Conservation (phyloP, 352 stramenopile species). For the Aphanomyces stellatus region DNA sequence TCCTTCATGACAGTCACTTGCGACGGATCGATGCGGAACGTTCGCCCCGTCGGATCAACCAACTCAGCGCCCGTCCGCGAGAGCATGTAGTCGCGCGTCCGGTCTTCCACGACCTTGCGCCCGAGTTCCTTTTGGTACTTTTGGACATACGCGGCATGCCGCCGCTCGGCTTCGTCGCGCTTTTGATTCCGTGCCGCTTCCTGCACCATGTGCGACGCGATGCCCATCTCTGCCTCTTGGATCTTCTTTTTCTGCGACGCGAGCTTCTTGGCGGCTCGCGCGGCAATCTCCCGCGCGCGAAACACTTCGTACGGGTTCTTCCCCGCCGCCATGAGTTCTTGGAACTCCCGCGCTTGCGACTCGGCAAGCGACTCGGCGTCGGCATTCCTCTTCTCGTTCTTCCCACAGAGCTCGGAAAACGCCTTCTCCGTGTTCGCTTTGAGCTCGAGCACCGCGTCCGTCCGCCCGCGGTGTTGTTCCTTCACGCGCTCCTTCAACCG, state of each 20-base stretch:
- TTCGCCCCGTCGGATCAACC: slow-evolving; percentile 50
- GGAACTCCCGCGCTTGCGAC: slow-evolving; percentile 33
- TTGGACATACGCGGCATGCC: slow-evolving; percentile 32
- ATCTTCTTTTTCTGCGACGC: slow-evolving; percentile 36
- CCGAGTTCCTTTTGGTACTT: slow-evolving; percentile 75
- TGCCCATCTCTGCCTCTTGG: slow-evolving; percentile 37
- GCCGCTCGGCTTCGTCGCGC: slow-evolving; percentile 46
- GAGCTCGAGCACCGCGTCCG: slow-evolving; percentile 48
- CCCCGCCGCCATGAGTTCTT: slow-evolving; percentile 49
- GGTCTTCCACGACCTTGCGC: slow-evolving; percentile 34
- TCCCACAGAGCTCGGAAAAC: slow-evolving; percentile 30
- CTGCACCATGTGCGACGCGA: slow-evolving; percentile 28
- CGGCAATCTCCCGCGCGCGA: slow-evolving; percentile 32
- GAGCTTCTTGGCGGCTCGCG: slow-evolving; percentile 20
- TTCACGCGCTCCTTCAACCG: slow-evolving; percentile 41
- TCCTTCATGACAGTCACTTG: slow-evolving; percentile 69
- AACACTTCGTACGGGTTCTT: slow-evolving; percentile 73
- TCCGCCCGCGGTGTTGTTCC: slow-evolving; percentile 30
- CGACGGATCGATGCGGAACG: slow-evolving; percentile 52
- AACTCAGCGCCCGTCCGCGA: slow-evolving; percentile 45
- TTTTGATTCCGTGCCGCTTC: slow-evolving; percentile 28
- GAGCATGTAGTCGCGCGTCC: slow-evolving; percentile 46
- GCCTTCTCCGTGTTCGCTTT: slow-evolving; percentile 51
- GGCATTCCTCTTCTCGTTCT: slow-evolving; percentile 32
- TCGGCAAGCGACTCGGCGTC: slow-evolving; percentile 24